Evolutionary conservation across 176 grass and related monocot genomes (phyloP), one percentile per base, ranked within the genome.

Genomic region (Zizania latifolia): DNA sequence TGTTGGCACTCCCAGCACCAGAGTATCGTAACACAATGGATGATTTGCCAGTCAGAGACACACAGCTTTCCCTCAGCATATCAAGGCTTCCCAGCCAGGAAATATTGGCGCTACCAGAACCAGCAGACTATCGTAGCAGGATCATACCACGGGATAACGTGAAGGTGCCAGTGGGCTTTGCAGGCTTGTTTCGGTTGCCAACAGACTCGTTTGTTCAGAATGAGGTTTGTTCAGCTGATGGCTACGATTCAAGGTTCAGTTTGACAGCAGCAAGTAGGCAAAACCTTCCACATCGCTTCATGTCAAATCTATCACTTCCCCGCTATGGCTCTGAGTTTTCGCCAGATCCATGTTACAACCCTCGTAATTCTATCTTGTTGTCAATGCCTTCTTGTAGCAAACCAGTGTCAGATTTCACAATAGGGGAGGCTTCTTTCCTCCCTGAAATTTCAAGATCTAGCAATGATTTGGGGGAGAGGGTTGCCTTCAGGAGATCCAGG

Each of bases 181-280:
- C 92, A 74, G 78, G 86, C 71, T 60, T 99, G 81, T 99, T 99
- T 65, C 93, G 95, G 60, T 84, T 99, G 87, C 89, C 95, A 38
- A 92, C 65, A 55, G 89, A 94, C 70, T 62, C 76, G 4, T 84
- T 86, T 86, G 67, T 79, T 7, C 68, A 51, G 19, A 38, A 70
- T 48, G 68, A 65, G 27, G 68, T 38, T 9, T 75, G 24, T 22
- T 62, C 63, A 5, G 31, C 44, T 56, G 77, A 76, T 34, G 11
- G 67, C 27, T 77, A 72, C 62, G 43, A 32, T 84, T 84, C 91
- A 62, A 62, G 54, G 35, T 88, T 88, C 75, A 68, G 43, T 88
- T 84, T 75, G 80, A 75, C 43, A 68, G 46, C 33, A 45, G 26
- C 61, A 72, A 77, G 50, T 54, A 22, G 3, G 62, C 27, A 40